Evolutionary conservation across 179 eudicot genomes (phyloP).

Genomic region (Beta corolliflora): DNA sequence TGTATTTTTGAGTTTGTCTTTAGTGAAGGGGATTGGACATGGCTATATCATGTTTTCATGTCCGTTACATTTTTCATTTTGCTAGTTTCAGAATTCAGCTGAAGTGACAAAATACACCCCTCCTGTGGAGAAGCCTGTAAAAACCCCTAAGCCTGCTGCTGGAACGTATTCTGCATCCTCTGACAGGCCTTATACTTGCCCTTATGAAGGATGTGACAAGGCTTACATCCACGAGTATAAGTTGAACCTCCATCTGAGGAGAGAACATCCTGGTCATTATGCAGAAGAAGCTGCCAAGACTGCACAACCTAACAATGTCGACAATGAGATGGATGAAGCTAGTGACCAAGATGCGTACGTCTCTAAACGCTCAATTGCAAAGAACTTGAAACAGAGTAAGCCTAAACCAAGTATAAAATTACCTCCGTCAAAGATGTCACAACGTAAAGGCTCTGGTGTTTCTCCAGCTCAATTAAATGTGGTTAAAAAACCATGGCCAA

Average conservation of each 20-base stretch:
- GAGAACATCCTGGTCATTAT: constrained; percentile 87
- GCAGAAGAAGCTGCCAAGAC: constrained; percentile 67
- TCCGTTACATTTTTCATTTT: neutral
- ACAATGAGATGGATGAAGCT: constrained; percentile 77
- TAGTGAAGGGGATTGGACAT: neutral
- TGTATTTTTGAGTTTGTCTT: neutral
- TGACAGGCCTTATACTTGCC: constrained; percentile 81
- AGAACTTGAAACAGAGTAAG: constrained; percentile 59
- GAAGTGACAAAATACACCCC: constrained; percentile 59
- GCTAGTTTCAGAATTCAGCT: constrained; percentile 36
- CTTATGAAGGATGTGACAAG: constrained; percentile 88
- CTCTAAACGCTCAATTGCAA: constrained; percentile 54
- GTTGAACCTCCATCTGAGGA: constrained; percentile 81
- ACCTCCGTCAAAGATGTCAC: constrained; percentile 67
- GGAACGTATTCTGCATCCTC: constrained; percentile 57
- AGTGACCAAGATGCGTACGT: constrained; percentile 80
- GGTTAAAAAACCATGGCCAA: constrained; percentile 68
- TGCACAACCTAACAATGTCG: constrained; percentile 43
- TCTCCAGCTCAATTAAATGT: constrained; percentile 48
- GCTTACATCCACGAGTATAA: constrained; percentile 96
- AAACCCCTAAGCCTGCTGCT: constrained; percentile 53
- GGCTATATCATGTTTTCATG: neutral
- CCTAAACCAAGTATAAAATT: constrained; percentile 68
- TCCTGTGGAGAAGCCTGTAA: constrained; percentile 71
- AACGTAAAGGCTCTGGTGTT: constrained; percentile 51